Conservation (phyloP, 176 grass and related monocot species). For the Dactylis glomerata region DNA sequence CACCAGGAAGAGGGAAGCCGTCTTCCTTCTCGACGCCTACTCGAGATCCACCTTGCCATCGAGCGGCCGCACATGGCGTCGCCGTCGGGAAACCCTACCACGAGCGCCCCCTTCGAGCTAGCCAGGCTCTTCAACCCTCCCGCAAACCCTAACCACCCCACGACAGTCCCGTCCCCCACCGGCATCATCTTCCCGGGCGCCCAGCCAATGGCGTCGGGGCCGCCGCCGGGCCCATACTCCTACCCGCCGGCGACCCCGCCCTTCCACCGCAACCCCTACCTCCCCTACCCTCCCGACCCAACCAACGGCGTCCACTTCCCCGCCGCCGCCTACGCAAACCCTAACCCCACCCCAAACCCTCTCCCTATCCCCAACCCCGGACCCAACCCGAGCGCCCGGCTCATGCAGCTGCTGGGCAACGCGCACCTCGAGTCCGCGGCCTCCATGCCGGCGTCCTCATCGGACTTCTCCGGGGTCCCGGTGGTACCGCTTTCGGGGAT, state of each 20-base stretch:
- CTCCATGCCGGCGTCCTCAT: conserved; percentile 41
- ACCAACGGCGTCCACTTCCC: conserved; percentile 33
- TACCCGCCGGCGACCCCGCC: conserved; percentile 59
- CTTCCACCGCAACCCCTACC: conserved; percentile 51
- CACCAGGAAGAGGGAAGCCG: no score
- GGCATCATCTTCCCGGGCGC: conserved; percentile 32
- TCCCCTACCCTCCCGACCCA: conserved; percentile 43
- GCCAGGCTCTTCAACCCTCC: conserved; percentile 49
- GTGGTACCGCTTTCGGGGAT: conserved; percentile 26
- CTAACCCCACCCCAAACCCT: conserved; percentile 38
- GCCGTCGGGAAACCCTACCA: conserved; percentile 48
- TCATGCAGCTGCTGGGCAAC: conserved; percentile 88
- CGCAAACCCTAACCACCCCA: conserved; percentile 42
- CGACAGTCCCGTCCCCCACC: conserved; percentile 16
- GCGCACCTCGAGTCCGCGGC: conserved; percentile 50
- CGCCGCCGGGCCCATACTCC: conserved; percentile 42
- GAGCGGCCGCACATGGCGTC: conserved; percentile 54
- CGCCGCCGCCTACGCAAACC: conserved; percentile 26
- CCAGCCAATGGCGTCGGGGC: conserved; percentile 9
- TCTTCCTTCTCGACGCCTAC: background rate
- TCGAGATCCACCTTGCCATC: background rate
- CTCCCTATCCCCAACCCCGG: conserved; percentile 25
- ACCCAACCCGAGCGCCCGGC: conserved; percentile 52
- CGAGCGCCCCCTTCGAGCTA: conserved; percentile 38
- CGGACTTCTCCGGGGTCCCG: conserved; percentile 35